Evolutionary conservation across 192 early-diverging fungal species (phyloP).

Genomic region (Gorgonomyces haynaldii): DNA sequence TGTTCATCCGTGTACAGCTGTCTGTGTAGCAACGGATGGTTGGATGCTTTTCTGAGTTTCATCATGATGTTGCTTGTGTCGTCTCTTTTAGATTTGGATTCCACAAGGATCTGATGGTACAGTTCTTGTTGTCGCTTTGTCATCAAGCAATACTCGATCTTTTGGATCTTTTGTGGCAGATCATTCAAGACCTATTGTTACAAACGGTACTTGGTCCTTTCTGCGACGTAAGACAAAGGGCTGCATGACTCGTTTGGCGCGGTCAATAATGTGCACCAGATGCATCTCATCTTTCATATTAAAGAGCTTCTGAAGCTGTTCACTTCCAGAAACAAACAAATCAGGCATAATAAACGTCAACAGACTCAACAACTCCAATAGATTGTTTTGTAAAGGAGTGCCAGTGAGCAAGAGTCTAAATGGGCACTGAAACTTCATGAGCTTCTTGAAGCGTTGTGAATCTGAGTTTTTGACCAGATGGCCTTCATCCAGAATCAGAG

Average conservation of each 20-base stretch:
- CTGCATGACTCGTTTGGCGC: slow-evolving; percentile 71
- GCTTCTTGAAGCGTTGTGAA: slow-evolving; percentile 62
- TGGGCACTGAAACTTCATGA: slow-evolving; percentile 38
- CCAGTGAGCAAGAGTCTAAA: slow-evolving; percentile 61
- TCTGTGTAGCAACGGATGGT: slow-evolving; percentile 73
- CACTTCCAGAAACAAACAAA: slow-evolving; percentile 50
- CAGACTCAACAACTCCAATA: slow-evolving; percentile 69
- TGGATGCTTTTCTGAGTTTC: slow-evolving; percentile 73
- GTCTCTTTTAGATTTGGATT: slow-evolving; percentile 3
- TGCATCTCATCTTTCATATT: slow-evolving; percentile 25
- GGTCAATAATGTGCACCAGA: slow-evolving; percentile 36
- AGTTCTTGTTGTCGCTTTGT: slow-evolving; percentile 28
- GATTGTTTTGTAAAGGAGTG: slow-evolving; percentile 90
- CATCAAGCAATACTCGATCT: slow-evolving; percentile 38
- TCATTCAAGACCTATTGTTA: slow-evolving; percentile 45
- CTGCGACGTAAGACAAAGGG: slow-evolving; percentile 80
- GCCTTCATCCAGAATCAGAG: slow-evolving; percentile 80
- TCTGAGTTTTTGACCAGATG: slow-evolving; percentile 83
- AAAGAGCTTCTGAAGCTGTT: slow-evolving; percentile 38
- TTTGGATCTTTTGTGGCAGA: slow-evolving; percentile 49
- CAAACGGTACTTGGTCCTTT: slow-evolving; percentile 38
- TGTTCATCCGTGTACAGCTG: slow-evolving; percentile 42
- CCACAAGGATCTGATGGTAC: neutral
- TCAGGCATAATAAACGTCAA: slow-evolving; percentile 79
- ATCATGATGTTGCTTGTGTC: slow-evolving; percentile 42